These are phyloP conservation scores for Cladosporium sp. DNA, from an alignment of 2,329 filamentous ascomycete genomes.

Conservation along the genomic window DNA sequence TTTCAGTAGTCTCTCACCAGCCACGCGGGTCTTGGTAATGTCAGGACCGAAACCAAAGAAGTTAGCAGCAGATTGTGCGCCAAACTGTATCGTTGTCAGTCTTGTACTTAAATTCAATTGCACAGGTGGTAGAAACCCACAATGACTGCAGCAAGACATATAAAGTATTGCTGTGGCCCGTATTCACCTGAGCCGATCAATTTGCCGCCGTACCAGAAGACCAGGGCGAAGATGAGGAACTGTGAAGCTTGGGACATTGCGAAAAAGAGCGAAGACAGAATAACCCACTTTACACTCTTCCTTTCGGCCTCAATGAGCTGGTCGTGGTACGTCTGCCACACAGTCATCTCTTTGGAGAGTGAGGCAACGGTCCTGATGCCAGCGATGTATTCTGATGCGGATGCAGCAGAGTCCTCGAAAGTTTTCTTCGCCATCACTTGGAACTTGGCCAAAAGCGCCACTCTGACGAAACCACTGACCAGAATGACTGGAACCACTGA, in stretches of 20 bases:
- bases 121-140: background rate
- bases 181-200: conserved; percentile 33
- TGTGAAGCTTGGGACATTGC: conserved; percentile 32
- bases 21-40: conserved; percentile 32
- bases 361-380: conserved; percentile 32
- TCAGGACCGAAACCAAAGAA: conserved; percentile 57
- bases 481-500: conserved; percentile 42
- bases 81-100: conserved; percentile 38
- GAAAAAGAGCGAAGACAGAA: conserved; percentile 22
- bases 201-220: conserved; percentile 34
- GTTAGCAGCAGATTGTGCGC: conserved; percentile 63
- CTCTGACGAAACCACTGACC: conserved; percentile 39
- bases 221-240: conserved; percentile 30
- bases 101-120: conserved; percentile 38
- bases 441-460: conserved; percentile 34
- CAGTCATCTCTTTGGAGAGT: conserved; percentile 24
- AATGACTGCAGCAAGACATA: conserved; percentile 31
- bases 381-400: conserved; percentile 27
- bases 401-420: conserved; percentile 22
- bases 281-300: conserved; percentile 15
- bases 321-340: conserved; percentile 23
- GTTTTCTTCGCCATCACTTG: conserved; percentile 19
- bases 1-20: conserved; percentile 44
- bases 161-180: conserved; percentile 46
- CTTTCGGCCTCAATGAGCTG: conserved; percentile 21